These are phyloP conservation scores for Sphaerulina vaccinii DNA, from an alignment of 2,329 filamentous ascomycete genomes.

Conservation along the genomic window DNA sequence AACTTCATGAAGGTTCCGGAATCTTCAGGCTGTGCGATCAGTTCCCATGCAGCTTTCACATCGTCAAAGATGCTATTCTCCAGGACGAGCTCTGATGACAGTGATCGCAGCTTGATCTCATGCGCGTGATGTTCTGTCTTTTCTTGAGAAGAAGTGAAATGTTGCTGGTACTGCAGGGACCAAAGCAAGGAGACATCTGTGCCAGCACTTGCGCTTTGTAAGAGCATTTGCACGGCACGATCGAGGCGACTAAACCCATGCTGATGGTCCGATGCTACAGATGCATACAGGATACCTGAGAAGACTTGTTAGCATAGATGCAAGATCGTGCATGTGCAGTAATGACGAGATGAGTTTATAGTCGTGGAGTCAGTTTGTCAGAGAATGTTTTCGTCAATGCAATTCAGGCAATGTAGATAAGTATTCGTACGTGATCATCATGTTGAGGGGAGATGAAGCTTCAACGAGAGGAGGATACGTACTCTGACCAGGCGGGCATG, in stretches of 20 bases:
- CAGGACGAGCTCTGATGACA: slow-evolving; percentile 67
- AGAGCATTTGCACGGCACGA: slow-evolving; percentile 45
- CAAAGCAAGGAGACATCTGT: slow-evolving; percentile 48
- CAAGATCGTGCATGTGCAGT: background rate
- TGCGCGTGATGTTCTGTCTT: slow-evolving; percentile 31
- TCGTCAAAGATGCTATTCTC: slow-evolving; percentile 67
- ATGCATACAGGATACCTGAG: slow-evolving; percentile 60
- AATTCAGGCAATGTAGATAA: slow-evolving; percentile 99
- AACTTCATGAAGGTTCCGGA: slow-evolving; percentile 71
- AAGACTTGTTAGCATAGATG: background rate
- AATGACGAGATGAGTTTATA: slow-evolving; percentile 5
- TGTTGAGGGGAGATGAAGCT: slow-evolving; percentile 44
- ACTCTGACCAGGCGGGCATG: slow-evolving; percentile 88
- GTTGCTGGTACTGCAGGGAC: slow-evolving; percentile 54
- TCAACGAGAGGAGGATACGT: slow-evolving; percentile 52
- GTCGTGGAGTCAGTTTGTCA: slow-evolving; percentile 77
- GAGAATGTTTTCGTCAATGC: slow-evolving; percentile 82
- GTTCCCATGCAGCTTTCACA: slow-evolving; percentile 69
- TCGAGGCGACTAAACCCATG: slow-evolving; percentile 40
- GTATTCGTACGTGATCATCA: slow-evolving; percentile 89
- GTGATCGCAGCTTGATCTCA: slow-evolving; percentile 48
- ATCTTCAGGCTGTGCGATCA: slow-evolving; percentile 55
- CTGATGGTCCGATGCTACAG: slow-evolving; percentile 42
- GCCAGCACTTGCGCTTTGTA: slow-evolving; percentile 40
- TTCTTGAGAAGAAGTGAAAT: slow-evolving; percentile 34